These are phyloP conservation scores for Phytophthora sojae DNA, from an alignment of 352 stramenopile species.

Conservation along the genomic window DNA sequence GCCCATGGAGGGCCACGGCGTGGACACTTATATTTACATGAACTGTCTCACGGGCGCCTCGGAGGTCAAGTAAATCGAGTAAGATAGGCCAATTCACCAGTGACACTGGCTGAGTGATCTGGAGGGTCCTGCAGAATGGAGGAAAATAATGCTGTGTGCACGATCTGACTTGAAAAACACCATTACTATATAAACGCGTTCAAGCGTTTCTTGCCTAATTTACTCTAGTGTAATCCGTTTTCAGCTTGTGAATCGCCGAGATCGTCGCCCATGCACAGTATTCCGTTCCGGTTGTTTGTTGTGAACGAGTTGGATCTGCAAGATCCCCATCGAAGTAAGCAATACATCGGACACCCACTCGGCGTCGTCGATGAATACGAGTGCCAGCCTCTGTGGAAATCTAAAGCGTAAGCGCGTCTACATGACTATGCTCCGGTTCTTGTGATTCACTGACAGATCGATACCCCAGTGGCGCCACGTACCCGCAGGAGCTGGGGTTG, in stretches of 20 bases:
- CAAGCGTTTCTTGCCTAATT: slow-evolving; percentile 1
- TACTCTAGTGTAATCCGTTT: slow-evolving; percentile 13
- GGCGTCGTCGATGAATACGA: slow-evolving; percentile 22
- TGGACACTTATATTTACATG: slow-evolving; percentile 94
- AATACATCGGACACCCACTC: slow-evolving; percentile 10
- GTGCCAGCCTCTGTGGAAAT: slow-evolving; percentile 24
- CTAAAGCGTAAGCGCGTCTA: slow-evolving; percentile 24
- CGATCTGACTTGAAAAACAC: neutral
- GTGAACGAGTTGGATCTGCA: slow-evolving; percentile 33
- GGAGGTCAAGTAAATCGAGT: slow-evolving; percentile 65
- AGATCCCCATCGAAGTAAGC: slow-evolving; percentile 9
- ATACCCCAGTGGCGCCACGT: slow-evolving; percentile 13
- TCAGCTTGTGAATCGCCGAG: neutral
- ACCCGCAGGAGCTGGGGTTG: slow-evolving; percentile 42
- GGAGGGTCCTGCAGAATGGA: slow-evolving; percentile 6
- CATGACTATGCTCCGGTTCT: neutral
- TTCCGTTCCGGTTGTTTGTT: slow-evolving; percentile 38
- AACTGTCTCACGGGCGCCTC: slow-evolving; percentile 81
- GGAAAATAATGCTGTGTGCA: slow-evolving; percentile 27
- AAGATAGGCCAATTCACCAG: slow-evolving; percentile 7
- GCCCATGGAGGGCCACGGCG: slow-evolving; percentile 99
- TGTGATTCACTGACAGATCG: neutral
- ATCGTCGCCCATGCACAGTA: slow-evolving; percentile 25
- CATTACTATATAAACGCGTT: too few species aligned
- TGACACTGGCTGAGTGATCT: neutral